Evolutionary conservation across 2,329 filamentous ascomycete genomes (phyloP), one percentile per base, ranked within the genome.

Genomic region (Fusarium euwallaceae): DNA sequence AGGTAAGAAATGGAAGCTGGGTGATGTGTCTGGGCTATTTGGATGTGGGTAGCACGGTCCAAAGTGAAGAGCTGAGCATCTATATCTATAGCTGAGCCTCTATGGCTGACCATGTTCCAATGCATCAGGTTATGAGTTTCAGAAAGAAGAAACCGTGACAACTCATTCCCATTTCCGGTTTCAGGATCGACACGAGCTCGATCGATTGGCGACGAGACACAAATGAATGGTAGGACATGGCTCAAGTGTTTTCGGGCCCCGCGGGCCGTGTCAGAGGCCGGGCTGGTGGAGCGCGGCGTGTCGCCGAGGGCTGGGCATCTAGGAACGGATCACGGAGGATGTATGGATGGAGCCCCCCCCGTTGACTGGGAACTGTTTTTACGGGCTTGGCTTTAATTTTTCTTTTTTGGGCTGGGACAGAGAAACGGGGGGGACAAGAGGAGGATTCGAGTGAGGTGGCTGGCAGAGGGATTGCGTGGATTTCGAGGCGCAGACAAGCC

Each of bases 401-500:
- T 51, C 22, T 27, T 56, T 56, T 56, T 56, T 3, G 34, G 34
- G 22, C 14, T 27, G 22, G 55, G 34, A 37, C 20, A 51, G 22
- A 17, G 17, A 53, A 53, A 53, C 17, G 51, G 17, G 27, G 51
- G 17, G 24, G 6, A 34, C 34, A 37, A 32, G 29, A n/a, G 14
- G 41, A 43, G 27, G 51, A 55, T 55, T 39, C 58, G 41, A 17
- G 24, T 16, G 16, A 27, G 51, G 53, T 63, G 69, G 48, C 62
- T 66, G 58, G 69, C 65, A 45, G 53, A 39, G 43, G 43, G 41
- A 56, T 70, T 74, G 71, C 73, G 73, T 72, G 61, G 45, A 64
- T 70, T 61, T 64, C 41, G 74, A 66, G 74, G 74, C 74, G 74
- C 74, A 76, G 69, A 39, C 20, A 29, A 27, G 34, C 34, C 37